Evolutionary conservation across 805 yeast species (phyloP).

Genomic region (Wickerhamiella slavikovae): DNA sequence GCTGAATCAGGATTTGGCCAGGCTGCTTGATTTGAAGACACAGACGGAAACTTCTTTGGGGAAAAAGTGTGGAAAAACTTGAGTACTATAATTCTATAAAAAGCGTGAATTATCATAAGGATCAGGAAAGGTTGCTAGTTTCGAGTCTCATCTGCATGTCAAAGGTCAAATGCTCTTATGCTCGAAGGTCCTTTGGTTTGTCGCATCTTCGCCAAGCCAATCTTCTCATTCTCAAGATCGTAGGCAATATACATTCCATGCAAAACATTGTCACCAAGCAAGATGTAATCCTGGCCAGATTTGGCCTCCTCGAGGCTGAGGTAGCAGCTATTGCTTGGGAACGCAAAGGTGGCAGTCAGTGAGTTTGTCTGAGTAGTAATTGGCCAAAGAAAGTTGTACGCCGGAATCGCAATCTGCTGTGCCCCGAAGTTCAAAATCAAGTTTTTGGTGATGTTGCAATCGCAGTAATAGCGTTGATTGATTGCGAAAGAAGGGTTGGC

Average conservation of each 20-base stretch:
- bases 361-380: constrained; percentile 15
- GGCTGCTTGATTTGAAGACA: constrained; percentile 5
- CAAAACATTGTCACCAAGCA: constrained; percentile 44
- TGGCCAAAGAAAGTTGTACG: constrained; percentile 19
- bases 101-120: no score
- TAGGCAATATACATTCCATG: constrained; percentile 41
- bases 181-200: no score
- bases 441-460: constrained; percentile 17
- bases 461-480: constrained; percentile 18
- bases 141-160: no score
- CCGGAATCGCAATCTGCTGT: constrained; percentile 13
- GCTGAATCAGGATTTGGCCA: constrained; percentile 19
- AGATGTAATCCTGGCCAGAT: constrained; percentile 17
- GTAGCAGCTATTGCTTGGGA: constrained; percentile 20
- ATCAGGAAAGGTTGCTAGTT: no score
- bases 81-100: no score
- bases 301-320: constrained; percentile 14
- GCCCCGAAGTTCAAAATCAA: constrained; percentile 16
- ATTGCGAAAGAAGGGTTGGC: constrained; percentile 20
- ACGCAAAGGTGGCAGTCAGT: constrained; percentile 13
- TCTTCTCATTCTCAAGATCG: constrained; percentile 33
- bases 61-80: no score
- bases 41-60: no score
- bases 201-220: no score
- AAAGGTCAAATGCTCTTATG: no score